A percentile compares a stretch with the other conserved stretches of the same genome.
Evolutionary conservation across 352 stramenopile genomes (phyloP).

Genomic region (Sclerospora graminicola): DNA sequence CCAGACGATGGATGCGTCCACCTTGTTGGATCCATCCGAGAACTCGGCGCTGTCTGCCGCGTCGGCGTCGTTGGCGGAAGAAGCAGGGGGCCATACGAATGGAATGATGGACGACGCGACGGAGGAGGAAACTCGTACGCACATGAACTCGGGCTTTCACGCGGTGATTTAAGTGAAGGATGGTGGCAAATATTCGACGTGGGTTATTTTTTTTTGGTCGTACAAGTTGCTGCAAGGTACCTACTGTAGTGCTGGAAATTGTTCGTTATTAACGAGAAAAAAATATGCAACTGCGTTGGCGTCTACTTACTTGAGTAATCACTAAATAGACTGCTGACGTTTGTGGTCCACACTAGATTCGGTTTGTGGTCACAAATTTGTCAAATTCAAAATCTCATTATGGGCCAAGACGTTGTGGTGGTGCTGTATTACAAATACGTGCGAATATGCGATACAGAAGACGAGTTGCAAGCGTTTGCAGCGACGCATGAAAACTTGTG

Average conservation of each 20-base stretch:
- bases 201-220: no score
- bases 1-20: conserved; percentile 27
- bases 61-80: conserved; percentile 28
- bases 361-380: no score
- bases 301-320: no score
- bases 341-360: neutral
- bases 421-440: conserved; percentile 85
- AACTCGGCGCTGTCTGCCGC: conserved; percentile 26
- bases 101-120: conserved; percentile 16
- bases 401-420: conserved; percentile 29
- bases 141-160: conserved; percentile 19
- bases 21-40: conserved; percentile 27
- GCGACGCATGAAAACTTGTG: conserved; percentile 39
- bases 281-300: no score
- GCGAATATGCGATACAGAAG: conserved; percentile 31
- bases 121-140: conserved; percentile 10
- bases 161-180: conserved; percentile 22
- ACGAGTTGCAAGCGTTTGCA: conserved; percentile 28
- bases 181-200: no score
- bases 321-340: no score
- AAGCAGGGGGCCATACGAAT: conserved; percentile 15
- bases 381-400: no score
- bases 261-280: no score
- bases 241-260: no score
- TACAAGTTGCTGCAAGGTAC: no score